Conservation (phyloP, 2,329 filamentous ascomycete genomes). For the Talaromyces sp. region DNA sequence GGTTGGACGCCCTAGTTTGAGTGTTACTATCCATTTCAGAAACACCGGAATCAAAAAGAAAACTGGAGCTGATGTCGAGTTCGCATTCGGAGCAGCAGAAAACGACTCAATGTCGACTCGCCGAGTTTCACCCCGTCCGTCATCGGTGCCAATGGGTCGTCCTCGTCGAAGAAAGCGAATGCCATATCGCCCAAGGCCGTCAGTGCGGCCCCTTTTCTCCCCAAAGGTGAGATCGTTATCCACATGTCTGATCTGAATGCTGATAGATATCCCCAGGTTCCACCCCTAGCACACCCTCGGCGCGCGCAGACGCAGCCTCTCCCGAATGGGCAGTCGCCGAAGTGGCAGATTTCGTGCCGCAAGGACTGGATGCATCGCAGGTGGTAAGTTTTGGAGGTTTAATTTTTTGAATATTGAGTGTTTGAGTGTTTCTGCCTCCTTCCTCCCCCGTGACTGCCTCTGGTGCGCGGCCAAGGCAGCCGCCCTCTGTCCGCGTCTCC, state of each 20-base stretch:
- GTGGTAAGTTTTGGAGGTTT: conserved; percentile 35
- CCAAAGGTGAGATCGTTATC: conserved; percentile 26
- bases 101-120: conserved; percentile 88
- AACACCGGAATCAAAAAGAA: background rate
- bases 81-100: conserved; percentile 42
- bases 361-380: conserved; percentile 45
- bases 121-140: conserved; percentile 79
- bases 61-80: conserved; percentile 15
- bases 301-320: conserved; percentile 33
- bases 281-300: conserved; percentile 34
- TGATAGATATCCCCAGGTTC: conserved; percentile 23
- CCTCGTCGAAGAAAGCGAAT: conserved; percentile 58
- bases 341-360: conserved; percentile 48
- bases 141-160: conserved; percentile 32
- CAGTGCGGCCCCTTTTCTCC: conserved; percentile 63
- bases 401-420: background rate
- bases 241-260: background rate
- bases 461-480: background rate
- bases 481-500: background rate
- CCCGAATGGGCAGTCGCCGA: conserved; percentile 42
- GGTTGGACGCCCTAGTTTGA: conserved; percentile 20
- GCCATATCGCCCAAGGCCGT: conserved; percentile 80
- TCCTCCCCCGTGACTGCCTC: background rate
- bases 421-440: background rate
- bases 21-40: background rate